Percentiles rank a stretch among this genome's conserved stretches.
Conservation (phyloP, 495 filamentous ascomycete species). For the Bacidia gigantensis region DNA sequence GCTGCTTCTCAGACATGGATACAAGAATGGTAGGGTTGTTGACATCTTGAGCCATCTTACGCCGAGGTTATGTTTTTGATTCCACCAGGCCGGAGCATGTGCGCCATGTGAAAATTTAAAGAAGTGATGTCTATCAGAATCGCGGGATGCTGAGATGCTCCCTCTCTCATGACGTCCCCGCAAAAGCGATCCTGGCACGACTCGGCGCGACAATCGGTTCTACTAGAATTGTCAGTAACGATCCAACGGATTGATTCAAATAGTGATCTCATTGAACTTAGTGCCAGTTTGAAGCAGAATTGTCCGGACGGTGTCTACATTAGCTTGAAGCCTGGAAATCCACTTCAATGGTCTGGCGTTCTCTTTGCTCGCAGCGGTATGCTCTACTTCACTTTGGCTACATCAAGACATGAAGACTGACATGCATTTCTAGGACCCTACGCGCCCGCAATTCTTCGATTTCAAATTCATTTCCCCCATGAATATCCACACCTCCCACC, state of each 20-base stretch:
- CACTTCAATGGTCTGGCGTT: slow-evolving; percentile 73
- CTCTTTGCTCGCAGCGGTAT: slow-evolving; percentile 79
- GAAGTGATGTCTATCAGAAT: background rate
- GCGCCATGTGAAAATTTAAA: background rate
- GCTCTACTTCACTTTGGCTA: slow-evolving; percentile 1
- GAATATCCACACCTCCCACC: slow-evolving; percentile 70
- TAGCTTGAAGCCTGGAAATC: slow-evolving; percentile 66
- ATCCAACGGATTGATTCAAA: background rate
- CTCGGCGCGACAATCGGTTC: slow-evolving; percentile 43
- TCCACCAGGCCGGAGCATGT: background rate
- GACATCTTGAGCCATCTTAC: background rate
- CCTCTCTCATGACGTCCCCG: slow-evolving; percentile 6
- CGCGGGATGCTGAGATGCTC: background rate
- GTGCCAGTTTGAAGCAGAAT: slow-evolving; percentile 65
- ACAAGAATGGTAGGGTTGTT: slow-evolving; percentile 48
- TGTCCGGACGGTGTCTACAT: slow-evolving; percentile 78
- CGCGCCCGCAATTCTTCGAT: slow-evolving; percentile 72
- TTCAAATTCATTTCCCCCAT: slow-evolving; percentile 75
- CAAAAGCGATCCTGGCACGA: slow-evolving; percentile 12
- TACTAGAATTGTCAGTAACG: slow-evolving; percentile 64
- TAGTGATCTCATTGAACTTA: slow-evolving; percentile 20
- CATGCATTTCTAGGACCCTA: slow-evolving; percentile 64
- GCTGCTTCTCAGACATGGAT: slow-evolving; percentile 47
- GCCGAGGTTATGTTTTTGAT: too few relatives aligned
- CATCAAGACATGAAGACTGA: background rate